phyloP scores from a whole-genome alignment of 73 alveolate genomes.

The Symbiodinium natans region DNA sequence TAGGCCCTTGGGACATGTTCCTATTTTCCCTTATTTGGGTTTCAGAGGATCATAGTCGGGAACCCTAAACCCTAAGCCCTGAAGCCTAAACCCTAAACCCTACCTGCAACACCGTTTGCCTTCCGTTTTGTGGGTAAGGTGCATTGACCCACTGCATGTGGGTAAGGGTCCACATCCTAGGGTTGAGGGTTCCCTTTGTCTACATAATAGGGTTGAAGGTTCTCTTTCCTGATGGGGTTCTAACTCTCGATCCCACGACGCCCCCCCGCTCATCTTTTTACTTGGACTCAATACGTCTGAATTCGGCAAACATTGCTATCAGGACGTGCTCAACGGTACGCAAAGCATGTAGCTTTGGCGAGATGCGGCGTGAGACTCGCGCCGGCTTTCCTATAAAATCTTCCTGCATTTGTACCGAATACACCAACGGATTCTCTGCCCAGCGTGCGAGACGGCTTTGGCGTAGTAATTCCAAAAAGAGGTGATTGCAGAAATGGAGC shows the following conservation, averaged over 20 bases:
- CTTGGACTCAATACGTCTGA: neutral
- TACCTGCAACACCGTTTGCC: no score
- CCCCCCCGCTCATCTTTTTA: no score
- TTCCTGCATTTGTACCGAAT: constrained; percentile 21
- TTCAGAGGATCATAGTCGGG: neutral
- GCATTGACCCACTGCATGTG: no score
- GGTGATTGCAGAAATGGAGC: constrained; percentile 5
- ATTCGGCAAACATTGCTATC: neutral
- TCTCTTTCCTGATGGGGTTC: no score
- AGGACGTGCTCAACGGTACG: neutral
- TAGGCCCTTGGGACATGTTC: no score
- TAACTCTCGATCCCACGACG: no score
- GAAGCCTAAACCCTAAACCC: neutral
- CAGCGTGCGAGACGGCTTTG: neutral
- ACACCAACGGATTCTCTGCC: neutral
- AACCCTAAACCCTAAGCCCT: neutral
- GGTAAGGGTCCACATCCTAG: no score
- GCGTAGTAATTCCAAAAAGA: neutral
- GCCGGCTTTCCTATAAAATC: constrained; percentile 43
- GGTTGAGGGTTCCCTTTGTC: no score
- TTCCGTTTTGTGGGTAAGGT: no score
- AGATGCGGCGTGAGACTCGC: neutral
- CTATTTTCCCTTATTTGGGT: no score
- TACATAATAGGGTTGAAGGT: no score
- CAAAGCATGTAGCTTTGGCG: neutral